Evolutionary conservation across 495 filamentous ascomycete genomes (phyloP).

Genomic region (Echria macrotheca): DNA sequence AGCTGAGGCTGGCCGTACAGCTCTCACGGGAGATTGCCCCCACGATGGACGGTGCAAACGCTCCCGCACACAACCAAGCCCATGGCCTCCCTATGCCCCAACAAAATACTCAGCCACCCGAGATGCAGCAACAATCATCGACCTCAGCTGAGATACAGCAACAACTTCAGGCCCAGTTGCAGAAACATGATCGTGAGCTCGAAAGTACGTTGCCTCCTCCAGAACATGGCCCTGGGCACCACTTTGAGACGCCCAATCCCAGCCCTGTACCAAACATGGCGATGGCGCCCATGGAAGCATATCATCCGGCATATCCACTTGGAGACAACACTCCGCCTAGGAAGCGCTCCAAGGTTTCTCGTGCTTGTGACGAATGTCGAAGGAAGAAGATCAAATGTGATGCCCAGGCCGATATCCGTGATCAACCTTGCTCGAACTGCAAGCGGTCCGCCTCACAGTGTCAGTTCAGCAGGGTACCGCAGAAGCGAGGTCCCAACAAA

Average conservation of each 20-base stretch:
- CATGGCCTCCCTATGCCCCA: conserved; percentile 10
- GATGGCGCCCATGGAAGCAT: conserved; percentile 25
- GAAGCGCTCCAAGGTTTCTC: conserved; percentile 86
- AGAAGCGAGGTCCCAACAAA: conserved; percentile 95
- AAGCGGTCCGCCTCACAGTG: conserved; percentile 70
- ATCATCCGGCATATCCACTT: conserved; percentile 19
- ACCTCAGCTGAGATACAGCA: conserved; percentile 25
- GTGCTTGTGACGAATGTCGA: conserved; percentile 92
- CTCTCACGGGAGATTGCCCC: conserved; percentile 41
- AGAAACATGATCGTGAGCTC: conserved; percentile 23
- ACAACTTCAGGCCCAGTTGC: conserved; percentile 29
- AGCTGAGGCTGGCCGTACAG: conserved; percentile 49
- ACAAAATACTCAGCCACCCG: neutral
- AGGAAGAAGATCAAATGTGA: conserved; percentile 97
- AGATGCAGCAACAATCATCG: neutral
- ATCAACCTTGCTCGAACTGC: conserved; percentile 82
- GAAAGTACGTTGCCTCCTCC: conserved; percentile 21
- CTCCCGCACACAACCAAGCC: conserved; percentile 17
- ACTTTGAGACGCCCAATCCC: conserved; percentile 13
- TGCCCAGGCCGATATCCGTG: conserved; percentile 70
- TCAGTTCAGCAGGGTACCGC: conserved; percentile 85
- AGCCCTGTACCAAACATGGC: conserved; percentile 16
- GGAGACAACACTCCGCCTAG: conserved; percentile 61
- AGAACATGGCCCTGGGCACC: conserved; percentile 5
- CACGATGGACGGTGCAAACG: conserved; percentile 26